These are phyloP conservation scores for Coccomyxa sp. DNA, from an alignment of 139 green algal genomes.

Conservation along the genomic window DNA sequence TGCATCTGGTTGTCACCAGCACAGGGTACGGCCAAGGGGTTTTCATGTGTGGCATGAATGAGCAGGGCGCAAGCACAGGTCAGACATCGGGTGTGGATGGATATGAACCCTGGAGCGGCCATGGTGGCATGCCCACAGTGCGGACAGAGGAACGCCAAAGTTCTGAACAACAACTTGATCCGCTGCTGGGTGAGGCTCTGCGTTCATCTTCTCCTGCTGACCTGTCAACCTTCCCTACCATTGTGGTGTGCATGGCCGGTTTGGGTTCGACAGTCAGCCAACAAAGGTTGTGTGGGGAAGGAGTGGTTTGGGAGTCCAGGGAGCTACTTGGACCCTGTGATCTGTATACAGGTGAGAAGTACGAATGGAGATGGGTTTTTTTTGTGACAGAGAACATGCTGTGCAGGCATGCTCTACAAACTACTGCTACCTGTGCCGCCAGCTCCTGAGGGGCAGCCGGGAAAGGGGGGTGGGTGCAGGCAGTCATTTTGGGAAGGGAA, in stretches of 20 bases:
- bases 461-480: conserved; percentile 12
- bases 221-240: too few relatives aligned
- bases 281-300: too few relatives aligned
- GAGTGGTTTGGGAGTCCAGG: too few relatives aligned
- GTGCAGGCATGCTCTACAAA: conserved; percentile 16
- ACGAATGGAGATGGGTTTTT: too few relatives aligned
- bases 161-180: conserved; percentile 50
- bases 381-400: not conserved
- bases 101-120: not conserved
- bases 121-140: conserved; percentile 44
- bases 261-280: too few relatives aligned
- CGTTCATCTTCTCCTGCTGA: too few relatives aligned
- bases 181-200: conserved; percentile 42
- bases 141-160: conserved; percentile 51
- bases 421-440: conserved; percentile 61
- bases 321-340: too few relatives aligned
- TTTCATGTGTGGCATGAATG: not conserved
- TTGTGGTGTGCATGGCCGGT: too few relatives aligned
- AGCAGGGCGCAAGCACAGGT: not conserved
- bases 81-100: not conserved
- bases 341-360: too few relatives aligned
- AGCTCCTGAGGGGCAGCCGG: conserved; percentile 28
- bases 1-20: too few relatives aligned
- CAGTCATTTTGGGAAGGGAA: conserved; percentile 46
- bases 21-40: too few relatives aligned